These are phyloP conservation scores for Chionographis japonica DNA, from an alignment of 106 monocot genomes.

Conservation along the genomic window DNA sequence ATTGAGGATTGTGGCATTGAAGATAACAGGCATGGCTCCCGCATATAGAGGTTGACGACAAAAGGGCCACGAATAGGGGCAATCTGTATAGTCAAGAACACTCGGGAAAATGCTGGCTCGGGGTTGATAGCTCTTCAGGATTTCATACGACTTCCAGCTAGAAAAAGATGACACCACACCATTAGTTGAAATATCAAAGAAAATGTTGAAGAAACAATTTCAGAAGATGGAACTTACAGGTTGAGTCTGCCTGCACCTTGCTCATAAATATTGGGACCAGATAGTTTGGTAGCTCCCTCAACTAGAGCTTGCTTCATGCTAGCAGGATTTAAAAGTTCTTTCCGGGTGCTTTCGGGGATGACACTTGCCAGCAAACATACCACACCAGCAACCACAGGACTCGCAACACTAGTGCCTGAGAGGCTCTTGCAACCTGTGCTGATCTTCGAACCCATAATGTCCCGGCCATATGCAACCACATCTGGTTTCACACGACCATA, in stretches of 20 bases:
- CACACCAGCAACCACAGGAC: conserved; percentile 94
- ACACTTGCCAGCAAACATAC: conserved; percentile 95
- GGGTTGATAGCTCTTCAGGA: conserved; percentile 76
- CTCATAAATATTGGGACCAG: conserved; percentile 91
- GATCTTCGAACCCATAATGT: conserved; percentile 96
- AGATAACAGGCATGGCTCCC: conserved; percentile 91
- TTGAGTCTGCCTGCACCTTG: conserved; percentile 91
- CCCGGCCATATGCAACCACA: conserved; percentile 95
- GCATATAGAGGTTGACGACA: conserved; percentile 96
- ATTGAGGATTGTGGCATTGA: conserved; percentile 94
- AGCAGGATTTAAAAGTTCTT: conserved; percentile 83
- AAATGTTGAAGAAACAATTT: neutral
- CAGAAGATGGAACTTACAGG: conserved; percentile 60
- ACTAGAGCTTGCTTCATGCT: conserved; percentile 99
- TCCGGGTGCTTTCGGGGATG: conserved; percentile 64
- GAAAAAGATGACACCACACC: neutral
- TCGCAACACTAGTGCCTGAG: conserved; percentile 97
- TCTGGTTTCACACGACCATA: conserved; percentile 98
- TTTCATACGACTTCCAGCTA: conserved; percentile 81
- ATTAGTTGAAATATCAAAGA: conserved; percentile 11
- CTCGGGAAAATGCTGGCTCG: conserved; percentile 87
- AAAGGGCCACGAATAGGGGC: conserved; percentile 95
- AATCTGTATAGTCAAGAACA: conserved; percentile 83
- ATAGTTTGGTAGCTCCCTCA: conserved; percentile 87
- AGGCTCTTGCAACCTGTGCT: conserved; percentile 97